These are phyloP conservation scores for Clavariopsis aquatica DNA, from an alignment of 495 filamentous ascomycete genomes.

Conservation along the genomic window DNA sequence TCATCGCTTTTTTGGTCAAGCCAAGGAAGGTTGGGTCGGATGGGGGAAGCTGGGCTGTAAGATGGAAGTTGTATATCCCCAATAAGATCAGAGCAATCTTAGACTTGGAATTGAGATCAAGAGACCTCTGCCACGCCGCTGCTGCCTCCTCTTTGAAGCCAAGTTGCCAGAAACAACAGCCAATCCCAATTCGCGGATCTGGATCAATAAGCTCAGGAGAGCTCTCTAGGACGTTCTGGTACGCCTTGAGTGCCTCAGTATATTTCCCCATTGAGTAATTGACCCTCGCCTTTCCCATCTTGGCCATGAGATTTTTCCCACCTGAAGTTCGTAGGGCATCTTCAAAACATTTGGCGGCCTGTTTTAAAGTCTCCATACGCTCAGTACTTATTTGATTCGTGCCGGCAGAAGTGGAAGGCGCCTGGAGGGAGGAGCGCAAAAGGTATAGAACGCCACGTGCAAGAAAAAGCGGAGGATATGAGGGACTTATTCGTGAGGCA, in stretches of 20 bases:
- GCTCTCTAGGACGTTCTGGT: constrained; percentile 81
- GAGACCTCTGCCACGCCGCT: constrained; percentile 79
- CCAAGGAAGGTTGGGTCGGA: constrained; percentile 74
- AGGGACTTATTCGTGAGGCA: constrained; percentile 87
- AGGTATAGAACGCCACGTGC: constrained; percentile 90
- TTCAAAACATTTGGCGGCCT: constrained; percentile 87
- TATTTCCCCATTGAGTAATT: constrained; percentile 81
- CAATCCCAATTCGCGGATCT: constrained; percentile 91
- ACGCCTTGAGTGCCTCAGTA: constrained; percentile 75
- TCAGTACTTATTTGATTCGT: constrained; percentile 70
- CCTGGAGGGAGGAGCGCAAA: constrained; percentile 80
- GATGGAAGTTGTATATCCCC: constrained; percentile 81
- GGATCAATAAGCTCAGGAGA: constrained; percentile 90
- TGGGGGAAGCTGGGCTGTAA: constrained; percentile 75
- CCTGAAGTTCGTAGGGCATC: constrained; percentile 82
- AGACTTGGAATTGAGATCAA: constrained; percentile 84
- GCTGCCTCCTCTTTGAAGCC: constrained; percentile 91
- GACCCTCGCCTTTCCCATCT: constrained; percentile 80
- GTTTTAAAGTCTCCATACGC: constrained; percentile 73
- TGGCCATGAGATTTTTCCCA: constrained; percentile 84
- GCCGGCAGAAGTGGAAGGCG: constrained; percentile 65
- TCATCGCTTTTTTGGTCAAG: constrained; percentile 91
- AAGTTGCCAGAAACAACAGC: constrained; percentile 93
- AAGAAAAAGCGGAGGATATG: constrained; percentile 82
- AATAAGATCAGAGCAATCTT: constrained; percentile 90